Evolutionary conservation across 2,329 filamentous ascomycete genomes (phyloP), one percentile per base, ranked within the genome.

Genomic region (Colletotrichum horii): DNA sequence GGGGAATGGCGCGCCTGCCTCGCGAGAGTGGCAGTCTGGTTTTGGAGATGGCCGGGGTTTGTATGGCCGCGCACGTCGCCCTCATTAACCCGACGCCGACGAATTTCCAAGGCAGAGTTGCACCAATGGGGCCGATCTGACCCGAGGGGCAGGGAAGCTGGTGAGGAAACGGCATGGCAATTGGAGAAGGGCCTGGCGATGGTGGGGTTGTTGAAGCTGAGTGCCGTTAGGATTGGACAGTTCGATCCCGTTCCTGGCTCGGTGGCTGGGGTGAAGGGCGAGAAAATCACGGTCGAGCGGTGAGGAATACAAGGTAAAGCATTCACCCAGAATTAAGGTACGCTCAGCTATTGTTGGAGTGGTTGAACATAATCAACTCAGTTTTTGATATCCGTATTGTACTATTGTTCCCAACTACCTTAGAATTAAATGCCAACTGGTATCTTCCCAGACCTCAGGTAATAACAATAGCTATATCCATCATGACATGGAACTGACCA

Each of bases 91-190:
- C 70, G 38, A 73, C 14, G 14, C 56, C 70, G 43, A 67, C 24
- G 11, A 32, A 4, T 24, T 60, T 66, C 52, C 58, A 34, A 60
- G 70, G 70, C 70, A 68, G 26, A 65, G 64, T 73, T 69, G 70
- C 70, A 69, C 43, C 70, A 65, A 73, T 69, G 24, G 34, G 48
- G 55, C 69, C 64, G 73, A 68, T 60, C 70, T 56, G 69, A 36
- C 22, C 70, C 73, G 64, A 73, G 6, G 12, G 9, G 16, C 62
- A 64, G 62, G 70, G 70, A 52, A 30, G 30, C 19, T 62, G 16
- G 34, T 22, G 43, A 67, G 36, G 24, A 19, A 32, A 22, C 61
- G 12, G 55, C 19, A 28, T 26, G n/a, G 56, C 22, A 36, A 65
- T 68, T 73, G 58, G 73, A 68, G 64, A 67, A 52, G 19, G 16